A percentile compares a stretch with the other conserved stretches of the same genome.
These are phyloP conservation scores for Malus hybrid DNA, from an alignment of 331 rosid species.

Conservation along the genomic window DNA sequence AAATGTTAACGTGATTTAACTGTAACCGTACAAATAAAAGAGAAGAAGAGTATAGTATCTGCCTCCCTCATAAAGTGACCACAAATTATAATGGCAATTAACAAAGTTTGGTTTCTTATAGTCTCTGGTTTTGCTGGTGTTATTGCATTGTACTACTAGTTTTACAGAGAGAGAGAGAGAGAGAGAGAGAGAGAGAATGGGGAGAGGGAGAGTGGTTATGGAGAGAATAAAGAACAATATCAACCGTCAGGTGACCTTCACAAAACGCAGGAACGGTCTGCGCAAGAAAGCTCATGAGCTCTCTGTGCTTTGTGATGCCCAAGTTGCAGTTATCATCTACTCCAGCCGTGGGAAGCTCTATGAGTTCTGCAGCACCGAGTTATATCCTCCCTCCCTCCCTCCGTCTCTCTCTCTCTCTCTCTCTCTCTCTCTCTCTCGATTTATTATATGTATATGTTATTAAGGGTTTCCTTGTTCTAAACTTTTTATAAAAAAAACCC, in stretches of 20 bases:
- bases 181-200: slow-evolving; percentile 16
- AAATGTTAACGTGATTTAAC: no score
- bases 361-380: slow-evolving; percentile 29
- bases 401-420: no score
- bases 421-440: background rate
- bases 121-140: background rate
- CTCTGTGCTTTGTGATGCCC: slow-evolving; percentile 43
- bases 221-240: slow-evolving; percentile 48
- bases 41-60: no score
- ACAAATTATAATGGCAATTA: background rate
- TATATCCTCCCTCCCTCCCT: no score
- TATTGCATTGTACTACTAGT: background rate
- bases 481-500: no score
- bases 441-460: no score
- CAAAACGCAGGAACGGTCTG: slow-evolving; percentile 43
- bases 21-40: no score
- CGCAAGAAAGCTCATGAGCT: slow-evolving; percentile 48
- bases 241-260: slow-evolving; percentile 43
- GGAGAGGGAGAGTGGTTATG: slow-evolving; percentile 41
- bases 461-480: background rate
- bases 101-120: background rate
- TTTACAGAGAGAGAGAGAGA: background rate
- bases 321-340: slow-evolving; percentile 42
- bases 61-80: background rate
- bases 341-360: slow-evolving; percentile 39